A percentile compares a stretch with the other conserved stretches of the same genome.
These are phyloP conservation scores for Ophiostoma fasciatum DNA, from an alignment of 2,329 filamentous ascomycete genomes.

Conservation along the genomic window DNA sequence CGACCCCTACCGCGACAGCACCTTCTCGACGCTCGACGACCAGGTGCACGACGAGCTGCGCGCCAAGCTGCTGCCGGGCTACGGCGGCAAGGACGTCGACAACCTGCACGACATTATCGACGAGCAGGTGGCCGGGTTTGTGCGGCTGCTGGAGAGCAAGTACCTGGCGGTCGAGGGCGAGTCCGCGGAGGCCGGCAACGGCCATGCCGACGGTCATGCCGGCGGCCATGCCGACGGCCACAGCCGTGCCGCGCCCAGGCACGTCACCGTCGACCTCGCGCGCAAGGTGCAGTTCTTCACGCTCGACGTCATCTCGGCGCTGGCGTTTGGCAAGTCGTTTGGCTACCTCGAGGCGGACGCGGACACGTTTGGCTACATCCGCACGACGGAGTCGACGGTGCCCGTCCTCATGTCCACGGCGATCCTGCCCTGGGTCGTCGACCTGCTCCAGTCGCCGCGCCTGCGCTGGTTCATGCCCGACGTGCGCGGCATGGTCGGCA, in stretches of 20 bases:
- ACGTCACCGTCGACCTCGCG: slow-evolving; percentile 26
- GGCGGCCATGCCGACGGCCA: slow-evolving; percentile 26
- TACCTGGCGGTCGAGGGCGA: slow-evolving; percentile 22
- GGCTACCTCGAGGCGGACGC: slow-evolving; percentile 30
- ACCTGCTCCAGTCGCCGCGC: slow-evolving; percentile 23
- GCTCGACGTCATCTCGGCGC: slow-evolving; percentile 36
- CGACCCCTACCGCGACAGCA: slow-evolving; percentile 33
- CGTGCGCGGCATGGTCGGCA: slow-evolving; percentile 9
- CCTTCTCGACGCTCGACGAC: slow-evolving; percentile 34
- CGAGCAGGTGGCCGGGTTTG: slow-evolving; percentile 26
- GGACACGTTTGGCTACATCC: slow-evolving; percentile 31
- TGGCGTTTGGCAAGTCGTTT: slow-evolving; percentile 34
- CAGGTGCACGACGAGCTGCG: slow-evolving; percentile 25
- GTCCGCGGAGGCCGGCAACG: slow-evolving; percentile 22
- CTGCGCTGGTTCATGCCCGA: slow-evolving; percentile 18
- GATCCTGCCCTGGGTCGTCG: slow-evolving; percentile 26
- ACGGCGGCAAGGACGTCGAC: slow-evolving; percentile 18
- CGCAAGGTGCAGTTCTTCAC: slow-evolving; percentile 36
- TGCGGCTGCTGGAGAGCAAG: slow-evolving; percentile 27
- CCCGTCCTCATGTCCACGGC: slow-evolving; percentile 28
- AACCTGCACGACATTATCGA: slow-evolving; percentile 25
- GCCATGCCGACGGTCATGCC: slow-evolving; percentile 27
- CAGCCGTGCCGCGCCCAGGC: slow-evolving; percentile 17
- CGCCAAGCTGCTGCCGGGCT: slow-evolving; percentile 19
- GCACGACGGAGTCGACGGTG: slow-evolving; percentile 15